Percentiles rank a stretch among this genome's conserved stretches.
Evolutionary conservation across 192 early-diverging fungal species (phyloP).

Genomic region (Coemansia sp.): DNA sequence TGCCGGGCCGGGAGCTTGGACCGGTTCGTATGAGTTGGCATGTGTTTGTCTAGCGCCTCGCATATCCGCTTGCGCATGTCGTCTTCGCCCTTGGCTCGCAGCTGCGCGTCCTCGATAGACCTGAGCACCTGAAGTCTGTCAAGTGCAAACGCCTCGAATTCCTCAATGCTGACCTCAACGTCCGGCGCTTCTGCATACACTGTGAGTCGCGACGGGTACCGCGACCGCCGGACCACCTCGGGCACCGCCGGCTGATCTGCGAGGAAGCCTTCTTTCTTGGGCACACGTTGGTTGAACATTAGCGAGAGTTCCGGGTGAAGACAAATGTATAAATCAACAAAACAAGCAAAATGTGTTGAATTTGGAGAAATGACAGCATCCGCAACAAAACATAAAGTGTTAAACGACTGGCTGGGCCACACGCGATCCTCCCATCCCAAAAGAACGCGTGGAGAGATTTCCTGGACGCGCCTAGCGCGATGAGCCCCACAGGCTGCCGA

Average conservation of each 20-base stretch:
- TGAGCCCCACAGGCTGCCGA: conserved; percentile 46
- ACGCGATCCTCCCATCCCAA: too few relatives aligned
- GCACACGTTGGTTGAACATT: conserved; percentile 43
- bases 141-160: conserved; percentile 52
- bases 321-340: neutral
- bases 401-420: neutral
- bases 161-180: conserved; percentile 49
- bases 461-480: neutral
- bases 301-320: neutral
- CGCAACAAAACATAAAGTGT: neutral
- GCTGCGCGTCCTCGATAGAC: conserved; percentile 72
- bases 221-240: conserved; percentile 47
- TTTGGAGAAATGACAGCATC: too few relatives aligned
- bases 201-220: conserved; percentile 39
- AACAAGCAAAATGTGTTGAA: too few relatives aligned
- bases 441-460: neutral
- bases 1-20: conserved; percentile 37
- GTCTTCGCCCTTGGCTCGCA: conserved; percentile 62
- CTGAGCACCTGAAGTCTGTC: conserved; percentile 67
- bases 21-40: conserved; percentile 60
- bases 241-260: conserved; percentile 18
- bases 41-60: conserved; percentile 53
- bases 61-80: conserved; percentile 56
- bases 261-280: conserved; percentile 12
- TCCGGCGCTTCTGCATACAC: conserved; percentile 39